Percentiles rank a stretch among this genome's conserved stretches.
Evolutionary conservation across 1,284 basidiomycete species (phyloP).

Genomic region (Irpex sp.): DNA sequence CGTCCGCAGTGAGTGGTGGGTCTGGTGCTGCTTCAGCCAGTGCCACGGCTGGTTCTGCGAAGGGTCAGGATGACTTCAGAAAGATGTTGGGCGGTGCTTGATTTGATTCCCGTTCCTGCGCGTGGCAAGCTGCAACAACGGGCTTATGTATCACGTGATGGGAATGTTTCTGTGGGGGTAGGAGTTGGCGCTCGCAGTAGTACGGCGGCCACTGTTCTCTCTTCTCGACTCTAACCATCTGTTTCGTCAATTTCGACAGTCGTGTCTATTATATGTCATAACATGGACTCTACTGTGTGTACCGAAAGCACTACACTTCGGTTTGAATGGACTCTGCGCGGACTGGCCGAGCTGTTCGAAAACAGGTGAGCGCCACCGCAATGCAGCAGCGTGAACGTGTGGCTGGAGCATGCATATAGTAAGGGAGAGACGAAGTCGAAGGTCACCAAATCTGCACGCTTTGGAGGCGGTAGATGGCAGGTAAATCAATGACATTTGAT

Average conservation of each 20-base stretch:
- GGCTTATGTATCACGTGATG: not conserved
- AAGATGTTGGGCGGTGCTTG: constrained; percentile 54
- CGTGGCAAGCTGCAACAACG: not conserved
- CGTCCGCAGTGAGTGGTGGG: constrained; percentile 2
- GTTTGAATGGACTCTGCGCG: constrained; percentile 73
- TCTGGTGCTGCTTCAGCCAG: constrained; percentile 7
- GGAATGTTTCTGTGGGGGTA: no score
- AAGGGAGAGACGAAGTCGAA: constrained; percentile 69
- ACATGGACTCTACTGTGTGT: constrained; percentile 23
- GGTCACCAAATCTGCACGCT: constrained; percentile 58
- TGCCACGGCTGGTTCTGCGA: constrained; percentile 20
- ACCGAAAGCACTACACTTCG: constrained; percentile 57
- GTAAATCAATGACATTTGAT: constrained; percentile 26
- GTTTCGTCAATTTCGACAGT: not conserved
- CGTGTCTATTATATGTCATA: not conserved
- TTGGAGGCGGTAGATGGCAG: constrained; percentile 70
- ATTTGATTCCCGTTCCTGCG: not conserved
- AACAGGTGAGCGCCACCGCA: constrained; percentile 39
- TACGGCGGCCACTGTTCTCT: not conserved
- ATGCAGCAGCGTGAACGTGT: not conserved
- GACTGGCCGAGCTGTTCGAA: constrained; percentile 67
- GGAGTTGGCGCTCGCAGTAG: no score
- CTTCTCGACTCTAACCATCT: not conserved
- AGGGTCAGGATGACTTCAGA: constrained; percentile 76
- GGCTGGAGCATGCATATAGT: constrained; percentile 20